A percentile compares a stretch with the other conserved stretches of the same genome.
These are phyloP conservation scores for Beauveria brongniartii DNA, from an alignment of 2,329 filamentous ascomycete genomes.

Conservation along the genomic window DNA sequence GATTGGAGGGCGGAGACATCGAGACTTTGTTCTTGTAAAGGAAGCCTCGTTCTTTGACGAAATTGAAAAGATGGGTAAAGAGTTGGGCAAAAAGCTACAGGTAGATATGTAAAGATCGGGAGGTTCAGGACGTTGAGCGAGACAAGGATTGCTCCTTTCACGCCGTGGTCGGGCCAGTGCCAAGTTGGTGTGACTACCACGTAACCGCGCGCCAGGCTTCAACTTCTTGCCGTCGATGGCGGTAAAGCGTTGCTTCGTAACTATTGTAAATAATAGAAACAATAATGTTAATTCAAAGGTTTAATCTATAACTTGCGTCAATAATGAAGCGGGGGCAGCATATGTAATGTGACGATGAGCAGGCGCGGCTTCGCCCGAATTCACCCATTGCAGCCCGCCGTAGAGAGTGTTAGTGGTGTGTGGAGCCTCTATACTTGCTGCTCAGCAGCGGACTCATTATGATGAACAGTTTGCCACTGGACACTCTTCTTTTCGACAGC, in stretches of 20 bases:
- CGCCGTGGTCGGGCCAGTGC: conserved; percentile 55
- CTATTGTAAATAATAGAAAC: too few relatives aligned
- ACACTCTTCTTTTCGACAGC: too few relatives aligned
- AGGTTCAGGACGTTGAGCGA: conserved; percentile 52
- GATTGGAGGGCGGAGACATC: background rate
- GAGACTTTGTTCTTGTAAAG: background rate
- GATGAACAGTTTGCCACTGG: background rate
- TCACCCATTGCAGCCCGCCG: conserved; percentile 47
- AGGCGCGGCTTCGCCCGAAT: conserved; percentile 46
- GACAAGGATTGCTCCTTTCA: conserved; percentile 42
- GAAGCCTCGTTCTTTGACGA: background rate
- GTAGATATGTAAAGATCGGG: conserved; percentile 40
- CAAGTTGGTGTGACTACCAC: conserved; percentile 50
- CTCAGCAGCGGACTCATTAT: conserved; percentile 13
- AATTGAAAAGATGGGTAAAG: background rate
- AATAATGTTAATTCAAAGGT: too few relatives aligned
- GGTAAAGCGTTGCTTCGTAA: conserved; percentile 38
- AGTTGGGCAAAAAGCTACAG: conserved; percentile 44
- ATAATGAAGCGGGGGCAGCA: conserved; percentile 49
- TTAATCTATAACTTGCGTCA: conserved; percentile 25
- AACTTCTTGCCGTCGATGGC: conserved; percentile 47
- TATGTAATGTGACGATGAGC: conserved; percentile 50
- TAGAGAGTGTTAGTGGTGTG: conserved; percentile 52
- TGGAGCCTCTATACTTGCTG: conserved; percentile 32
- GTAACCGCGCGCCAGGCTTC: conserved; percentile 39